A percentile compares a stretch with the other conserved stretches of the same genome.
Conservation (phyloP, 305 asterid genomes). For the Fraxinus sp. region DNA sequence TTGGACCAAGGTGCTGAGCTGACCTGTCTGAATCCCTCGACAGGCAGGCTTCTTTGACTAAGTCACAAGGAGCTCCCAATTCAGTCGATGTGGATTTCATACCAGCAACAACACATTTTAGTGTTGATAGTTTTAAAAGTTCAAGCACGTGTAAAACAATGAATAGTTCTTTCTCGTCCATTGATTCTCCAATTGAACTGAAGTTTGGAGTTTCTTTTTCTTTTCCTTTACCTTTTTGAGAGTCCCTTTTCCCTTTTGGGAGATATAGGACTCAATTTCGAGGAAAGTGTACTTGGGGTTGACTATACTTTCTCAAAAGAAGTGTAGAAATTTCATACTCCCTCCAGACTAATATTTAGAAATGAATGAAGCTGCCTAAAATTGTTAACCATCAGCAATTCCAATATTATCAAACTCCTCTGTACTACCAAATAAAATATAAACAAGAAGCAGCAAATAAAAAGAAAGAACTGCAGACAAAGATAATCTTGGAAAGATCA, state of each 20-base stretch:
- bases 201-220: background rate
- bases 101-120: background rate
- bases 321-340: background rate
- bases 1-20: background rate
- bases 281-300: background rate
- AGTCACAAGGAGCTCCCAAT: background rate
- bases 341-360: background rate
- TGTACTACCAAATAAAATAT: background rate
- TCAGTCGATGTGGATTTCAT: background rate
- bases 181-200: background rate
- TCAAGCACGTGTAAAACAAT: background rate
- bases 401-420: background rate
- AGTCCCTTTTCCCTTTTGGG: background rate
- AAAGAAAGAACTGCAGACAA: background rate
- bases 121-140: background rate
- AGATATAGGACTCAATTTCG: background rate
- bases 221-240: background rate
- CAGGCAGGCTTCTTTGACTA: background rate
- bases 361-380: background rate
- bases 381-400: background rate
- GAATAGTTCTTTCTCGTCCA: background rate
- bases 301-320: background rate
- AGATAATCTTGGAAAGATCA: background rate
- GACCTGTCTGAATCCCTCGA: background rate
- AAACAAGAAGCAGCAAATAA: background rate